Base-by-base conservation (phyloP, 2,329 filamentous ascomycete genomes). In the Claviceps lovelessii region DNA sequence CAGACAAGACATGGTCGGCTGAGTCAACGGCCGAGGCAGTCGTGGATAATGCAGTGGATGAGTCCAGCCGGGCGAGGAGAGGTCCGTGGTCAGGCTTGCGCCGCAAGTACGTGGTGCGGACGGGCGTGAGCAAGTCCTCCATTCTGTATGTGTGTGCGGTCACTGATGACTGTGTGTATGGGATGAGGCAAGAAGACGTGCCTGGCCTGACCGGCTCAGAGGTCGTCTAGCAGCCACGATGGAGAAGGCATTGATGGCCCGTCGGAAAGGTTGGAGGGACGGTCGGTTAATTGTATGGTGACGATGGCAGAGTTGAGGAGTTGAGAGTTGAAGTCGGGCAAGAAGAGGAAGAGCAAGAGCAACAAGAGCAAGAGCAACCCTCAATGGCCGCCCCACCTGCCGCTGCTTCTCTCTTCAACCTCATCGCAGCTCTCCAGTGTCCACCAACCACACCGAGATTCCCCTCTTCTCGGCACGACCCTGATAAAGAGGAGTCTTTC, bases 41-140 rank as follows among this genome's bases (percentile, higher is more conserved):
- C 52, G 50, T 54, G 29, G 51, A 19, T 54, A 50, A 51, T 29
- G 57, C 60, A 7, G 58, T 42, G 39, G 46, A 37, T 33, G 64
- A 55, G 35, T 64, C 67, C n/a, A 70, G 65, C 47, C 72, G 63
- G 49, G 67, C 68, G 9, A 74, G 62, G 23, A 74, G 61, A 15
- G 69, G 64, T 46, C 73, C 68, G 10, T 70, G 52, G 15, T 61
- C 62, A 31, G 67, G 62, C 49, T 60, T 68, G 44, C 65, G 61
- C 53, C 72, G 72, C 49, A 68, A 70, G 59, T 79, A 77, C 2
- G 73, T 74, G 50, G 73, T 76, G 70, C 74, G 78, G 60, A 80
- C 70, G 1, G 74, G 77, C 10, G 71, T 78, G 56, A 83, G 67
- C 31, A 83, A 67, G 33, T 73, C 73, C 55, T 81, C 79, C 80